Percentiles rank a stretch among this genome's conserved stretches.
phyloP scores from a whole-genome alignment of 257 asterid genomes.

The Solanum bulbocastanum region DNA sequence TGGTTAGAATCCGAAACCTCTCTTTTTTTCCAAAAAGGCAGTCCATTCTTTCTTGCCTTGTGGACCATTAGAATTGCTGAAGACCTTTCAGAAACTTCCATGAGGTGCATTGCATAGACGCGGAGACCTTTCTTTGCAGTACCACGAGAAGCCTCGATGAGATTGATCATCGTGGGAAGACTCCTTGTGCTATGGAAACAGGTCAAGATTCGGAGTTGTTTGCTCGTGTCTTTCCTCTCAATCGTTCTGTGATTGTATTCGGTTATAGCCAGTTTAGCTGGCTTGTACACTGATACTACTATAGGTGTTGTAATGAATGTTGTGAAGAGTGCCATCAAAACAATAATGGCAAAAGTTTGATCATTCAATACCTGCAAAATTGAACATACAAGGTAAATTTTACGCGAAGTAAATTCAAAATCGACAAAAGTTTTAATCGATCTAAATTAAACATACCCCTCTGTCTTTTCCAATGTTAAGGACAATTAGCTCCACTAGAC shows the following conservation, averaged over 20 bases:
- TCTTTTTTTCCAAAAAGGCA: conserved; percentile 37
- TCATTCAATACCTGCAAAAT: conserved; percentile 45
- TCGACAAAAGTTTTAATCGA: not conserved
- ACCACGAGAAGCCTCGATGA: conserved; percentile 50
- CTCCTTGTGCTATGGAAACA: conserved; percentile 43
- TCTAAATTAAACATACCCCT: conserved; percentile 9
- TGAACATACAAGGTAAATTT: not conserved
- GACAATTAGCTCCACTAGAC: conserved; percentile 39
- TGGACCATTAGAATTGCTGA: conserved; percentile 54
- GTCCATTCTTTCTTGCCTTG: conserved; percentile 43
- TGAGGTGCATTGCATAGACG: conserved; percentile 55
- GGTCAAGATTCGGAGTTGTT: conserved; percentile 31
- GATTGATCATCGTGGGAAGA: conserved; percentile 40
- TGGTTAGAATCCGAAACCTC: conserved; percentile 16
- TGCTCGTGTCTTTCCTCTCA: conserved; percentile 19
- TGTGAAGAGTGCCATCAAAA: conserved; percentile 54
- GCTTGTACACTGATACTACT: conserved; percentile 33
- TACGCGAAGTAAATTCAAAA: not conserved
- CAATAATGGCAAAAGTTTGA: conserved; percentile 49
- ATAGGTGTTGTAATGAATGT: conserved; percentile 49
- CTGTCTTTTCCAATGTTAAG: conserved; percentile 38
- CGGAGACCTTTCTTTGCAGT: conserved; percentile 34
- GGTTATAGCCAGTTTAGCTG: conserved; percentile 23
- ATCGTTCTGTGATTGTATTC: conserved; percentile 36
- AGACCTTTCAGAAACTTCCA: conserved; percentile 49